A percentile compares a stretch with the other conserved stretches of the same genome.
Conservation (phyloP, 306 rosid genomes). For the Mucuna pruriens region DNA sequence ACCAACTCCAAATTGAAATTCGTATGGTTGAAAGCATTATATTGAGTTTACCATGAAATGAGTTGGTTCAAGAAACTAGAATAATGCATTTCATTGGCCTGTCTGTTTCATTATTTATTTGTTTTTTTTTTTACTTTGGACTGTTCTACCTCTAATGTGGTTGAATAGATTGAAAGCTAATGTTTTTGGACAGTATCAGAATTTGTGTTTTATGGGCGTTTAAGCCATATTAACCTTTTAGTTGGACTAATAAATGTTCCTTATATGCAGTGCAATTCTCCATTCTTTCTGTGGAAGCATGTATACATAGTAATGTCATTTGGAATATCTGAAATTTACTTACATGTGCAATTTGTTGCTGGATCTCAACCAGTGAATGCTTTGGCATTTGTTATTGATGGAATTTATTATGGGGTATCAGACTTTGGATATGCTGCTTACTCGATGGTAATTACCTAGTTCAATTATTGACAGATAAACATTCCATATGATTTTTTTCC, state of each 20-base stretch:
- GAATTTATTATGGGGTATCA: slow-evolving; percentile 93
- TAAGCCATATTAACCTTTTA: neutral
- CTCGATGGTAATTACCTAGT: slow-evolving; percentile 70
- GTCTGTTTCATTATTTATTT: neutral
- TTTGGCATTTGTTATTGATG: slow-evolving; percentile 91
- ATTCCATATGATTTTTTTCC: slow-evolving; percentile 2
- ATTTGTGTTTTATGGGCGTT: slow-evolving; percentile 7
- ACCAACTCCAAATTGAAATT: neutral
- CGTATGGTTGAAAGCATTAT: neutral
- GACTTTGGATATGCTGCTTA: slow-evolving; percentile 92
- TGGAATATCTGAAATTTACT: slow-evolving; percentile 38
- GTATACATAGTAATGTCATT: slow-evolving; percentile 27
- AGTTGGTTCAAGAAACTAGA: slow-evolving; percentile 2
- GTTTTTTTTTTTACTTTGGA: neutral
- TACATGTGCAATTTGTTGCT: slow-evolving; percentile 75
- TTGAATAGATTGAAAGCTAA: neutral
- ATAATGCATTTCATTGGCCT: slow-evolving; percentile 14
- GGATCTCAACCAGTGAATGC: slow-evolving; percentile 97
- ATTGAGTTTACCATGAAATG: neutral
- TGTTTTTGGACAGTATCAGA: slow-evolving; percentile 15
- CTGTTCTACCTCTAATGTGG: slow-evolving; percentile 11
- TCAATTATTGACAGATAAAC: slow-evolving; percentile 20
- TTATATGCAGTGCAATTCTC: neutral
- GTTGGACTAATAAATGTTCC: neutral
- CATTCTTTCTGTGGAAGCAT: slow-evolving; percentile 25